These are phyloP conservation scores for Colletotrichum sp. DNA, from an alignment of 2,329 filamentous ascomycete genomes.

Conservation along the genomic window DNA sequence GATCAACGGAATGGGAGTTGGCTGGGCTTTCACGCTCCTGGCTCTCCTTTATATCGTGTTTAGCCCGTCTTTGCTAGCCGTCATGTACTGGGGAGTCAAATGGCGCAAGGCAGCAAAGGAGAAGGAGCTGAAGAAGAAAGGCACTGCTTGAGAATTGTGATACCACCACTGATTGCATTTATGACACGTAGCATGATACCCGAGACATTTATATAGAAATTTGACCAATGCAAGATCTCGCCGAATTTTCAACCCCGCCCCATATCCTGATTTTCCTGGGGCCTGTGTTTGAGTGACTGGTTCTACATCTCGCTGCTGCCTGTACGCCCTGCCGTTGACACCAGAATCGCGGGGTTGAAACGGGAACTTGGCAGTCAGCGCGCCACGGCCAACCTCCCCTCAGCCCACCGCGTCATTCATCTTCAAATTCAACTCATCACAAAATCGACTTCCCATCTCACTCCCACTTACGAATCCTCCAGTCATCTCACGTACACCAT, in stretches of 20 bases:
- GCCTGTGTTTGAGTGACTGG: neutral
- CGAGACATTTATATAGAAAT: neutral
- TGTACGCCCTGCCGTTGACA: neutral
- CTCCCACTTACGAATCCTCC: neutral
- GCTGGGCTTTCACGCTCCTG: constrained; percentile 57
- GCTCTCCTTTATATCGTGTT: constrained; percentile 45
- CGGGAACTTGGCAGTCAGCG: neutral
- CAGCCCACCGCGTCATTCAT: neutral
- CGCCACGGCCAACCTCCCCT: neutral
- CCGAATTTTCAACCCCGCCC: neutral
- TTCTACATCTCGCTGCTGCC: neutral
- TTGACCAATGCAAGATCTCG: neutral
- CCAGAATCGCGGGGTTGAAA: neutral
- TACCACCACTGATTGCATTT: neutral
- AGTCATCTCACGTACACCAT: neutral
- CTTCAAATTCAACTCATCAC: neutral
- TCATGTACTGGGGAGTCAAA: constrained; percentile 46
- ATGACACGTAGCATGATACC: neutral
- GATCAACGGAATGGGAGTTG: constrained; percentile 53
- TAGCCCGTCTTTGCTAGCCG: constrained; percentile 41
- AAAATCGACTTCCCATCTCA: neutral
- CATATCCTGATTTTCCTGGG: neutral
- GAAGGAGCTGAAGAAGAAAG: constrained; percentile 23
- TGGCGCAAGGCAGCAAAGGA: constrained; percentile 44
- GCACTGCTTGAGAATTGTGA: neutral